These are phyloP conservation scores for Amanita rubescens DNA, from an alignment of 768 basidiomycete species.

Conservation along the genomic window DNA sequence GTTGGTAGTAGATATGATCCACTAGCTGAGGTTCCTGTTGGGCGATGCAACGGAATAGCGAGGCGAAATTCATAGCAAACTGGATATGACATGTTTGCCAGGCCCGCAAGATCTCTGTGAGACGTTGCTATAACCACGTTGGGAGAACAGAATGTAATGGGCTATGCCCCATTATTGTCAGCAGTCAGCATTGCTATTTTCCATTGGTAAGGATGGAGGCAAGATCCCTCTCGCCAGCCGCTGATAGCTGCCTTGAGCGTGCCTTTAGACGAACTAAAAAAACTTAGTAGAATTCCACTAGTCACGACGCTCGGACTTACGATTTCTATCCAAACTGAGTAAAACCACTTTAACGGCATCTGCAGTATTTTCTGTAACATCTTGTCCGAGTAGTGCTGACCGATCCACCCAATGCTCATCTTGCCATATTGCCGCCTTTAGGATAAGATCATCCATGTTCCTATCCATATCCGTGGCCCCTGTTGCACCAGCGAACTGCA, in stretches of 20 bases:
- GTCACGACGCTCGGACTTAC: slow-evolving; percentile 37
- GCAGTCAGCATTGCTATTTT: slow-evolving; percentile 13
- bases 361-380: slow-evolving; percentile 28
- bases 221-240: slow-evolving; percentile 82
- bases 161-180: neutral
- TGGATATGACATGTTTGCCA: too few relatives aligned
- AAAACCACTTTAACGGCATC: slow-evolving; percentile 77
- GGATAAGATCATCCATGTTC: slow-evolving; percentile 92
- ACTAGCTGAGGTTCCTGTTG: neutral
- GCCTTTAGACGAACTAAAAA: slow-evolving; percentile 81
- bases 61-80: neutral
- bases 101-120: neutral
- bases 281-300: slow-evolving; percentile 7
- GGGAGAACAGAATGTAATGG: slow-evolving; percentile 5
- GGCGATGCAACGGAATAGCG: neutral
- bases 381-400: slow-evolving; percentile 55
- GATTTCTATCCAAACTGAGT: slow-evolving; percentile 86
- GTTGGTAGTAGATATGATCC: neutral
- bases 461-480: slow-evolving; percentile 39
- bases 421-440: slow-evolving; percentile 91
- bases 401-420: slow-evolving; percentile 89
- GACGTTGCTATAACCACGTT: neutral
- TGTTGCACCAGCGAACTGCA: slow-evolving; percentile 53
- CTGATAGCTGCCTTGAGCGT: slow-evolving; percentile 76
- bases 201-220: slow-evolving; percentile 51